Evolutionary conservation across 2,329 filamentous ascomycete species (phyloP).

Genomic region (Ceratocystis eucalypticola): DNA sequence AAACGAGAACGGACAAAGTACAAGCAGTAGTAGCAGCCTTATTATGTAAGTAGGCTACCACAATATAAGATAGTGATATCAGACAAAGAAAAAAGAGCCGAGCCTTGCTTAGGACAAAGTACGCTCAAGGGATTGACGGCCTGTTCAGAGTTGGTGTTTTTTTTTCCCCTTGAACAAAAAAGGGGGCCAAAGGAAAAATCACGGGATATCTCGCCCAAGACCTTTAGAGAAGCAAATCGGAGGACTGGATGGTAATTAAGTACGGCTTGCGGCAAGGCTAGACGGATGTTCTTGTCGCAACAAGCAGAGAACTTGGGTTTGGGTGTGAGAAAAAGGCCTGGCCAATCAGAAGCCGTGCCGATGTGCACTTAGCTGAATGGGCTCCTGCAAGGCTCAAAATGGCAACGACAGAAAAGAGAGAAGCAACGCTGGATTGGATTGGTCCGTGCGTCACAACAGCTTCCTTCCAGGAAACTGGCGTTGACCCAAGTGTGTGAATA

Average conservation of each 20-base stretch:
- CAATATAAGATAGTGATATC: not conserved
- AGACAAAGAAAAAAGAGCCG: not conserved
- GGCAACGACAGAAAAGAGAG: constrained; percentile 16
- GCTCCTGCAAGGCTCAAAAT: constrained; percentile 19
- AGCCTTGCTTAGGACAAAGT: not conserved
- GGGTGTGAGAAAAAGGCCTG: not conserved
- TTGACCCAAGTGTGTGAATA: constrained; percentile 11
- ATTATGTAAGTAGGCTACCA: not conserved
- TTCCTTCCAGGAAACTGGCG: constrained; percentile 17
- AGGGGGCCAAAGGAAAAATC: not conserved
- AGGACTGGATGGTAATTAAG: not conserved
- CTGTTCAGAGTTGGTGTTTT: not conserved
- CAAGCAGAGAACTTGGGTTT: not conserved
- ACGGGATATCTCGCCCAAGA: not conserved
- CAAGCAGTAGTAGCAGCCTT: not conserved
- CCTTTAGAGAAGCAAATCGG: not conserved
- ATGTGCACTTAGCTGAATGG: constrained; percentile 11
- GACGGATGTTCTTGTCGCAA: not conserved
- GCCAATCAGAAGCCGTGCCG: constrained; percentile 16
- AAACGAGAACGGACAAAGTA: not conserved
- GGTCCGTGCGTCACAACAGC: constrained; percentile 19
- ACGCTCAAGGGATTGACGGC: not conserved
- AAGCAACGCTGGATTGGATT: constrained; percentile 12
- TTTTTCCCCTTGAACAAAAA: not conserved
- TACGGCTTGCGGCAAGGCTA: not conserved